phyloP scores from a whole-genome alignment of 2,329 filamentous ascomycete species.

The Paecilomyces dactylethromorphus region DNA sequence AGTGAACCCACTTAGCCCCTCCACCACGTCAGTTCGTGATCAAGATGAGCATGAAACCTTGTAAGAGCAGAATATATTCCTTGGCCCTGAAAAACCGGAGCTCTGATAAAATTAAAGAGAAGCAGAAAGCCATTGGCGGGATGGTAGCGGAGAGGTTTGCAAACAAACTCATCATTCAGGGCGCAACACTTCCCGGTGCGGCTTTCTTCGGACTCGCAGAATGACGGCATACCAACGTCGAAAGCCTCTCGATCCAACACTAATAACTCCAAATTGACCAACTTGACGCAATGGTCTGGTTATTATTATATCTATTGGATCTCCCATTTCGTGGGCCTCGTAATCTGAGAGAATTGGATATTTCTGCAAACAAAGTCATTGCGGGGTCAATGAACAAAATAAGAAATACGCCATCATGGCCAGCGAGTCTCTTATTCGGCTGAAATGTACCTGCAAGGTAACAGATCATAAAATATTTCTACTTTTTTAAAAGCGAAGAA shows the following conservation, averaged over 20 bases:
- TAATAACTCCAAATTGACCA: constrained; percentile 1
- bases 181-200: not conserved
- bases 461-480: too few species aligned
- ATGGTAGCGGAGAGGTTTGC: not conserved
- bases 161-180: not conserved
- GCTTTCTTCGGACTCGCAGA: not conserved
- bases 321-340: not conserved
- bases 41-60: not conserved
- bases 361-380: not conserved
- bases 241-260: not conserved
- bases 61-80: not conserved
- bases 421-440: constrained; percentile 16
- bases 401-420: constrained; percentile 3
- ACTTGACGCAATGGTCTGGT: not conserved
- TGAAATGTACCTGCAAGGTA: constrained; percentile 20
- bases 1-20: not conserved
- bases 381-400: not conserved
- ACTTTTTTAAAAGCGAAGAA: not conserved
- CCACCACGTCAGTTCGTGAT: not conserved
- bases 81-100: not conserved
- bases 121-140: not conserved
- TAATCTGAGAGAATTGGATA: not conserved
- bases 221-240: constrained; percentile 11
- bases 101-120: not conserved
- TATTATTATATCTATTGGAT: not conserved